These are phyloP conservation scores for Lenwebbia sp. DNA, from an alignment of 345 rosid genomes.

Conservation along the genomic window DNA sequence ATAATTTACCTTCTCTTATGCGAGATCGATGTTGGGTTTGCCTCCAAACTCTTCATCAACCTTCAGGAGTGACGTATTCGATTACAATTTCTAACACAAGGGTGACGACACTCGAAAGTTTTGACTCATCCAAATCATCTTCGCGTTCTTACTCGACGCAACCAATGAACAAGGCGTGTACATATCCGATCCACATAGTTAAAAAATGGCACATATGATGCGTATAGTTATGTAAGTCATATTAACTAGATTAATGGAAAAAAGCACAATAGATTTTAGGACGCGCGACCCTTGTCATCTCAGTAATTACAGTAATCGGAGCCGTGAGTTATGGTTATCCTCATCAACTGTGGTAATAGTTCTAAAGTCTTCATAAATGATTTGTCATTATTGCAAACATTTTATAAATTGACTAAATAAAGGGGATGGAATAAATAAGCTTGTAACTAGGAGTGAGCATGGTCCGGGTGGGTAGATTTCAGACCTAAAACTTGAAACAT, in stretches of 20 bases:
- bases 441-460: no score
- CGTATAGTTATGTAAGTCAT: background rate
- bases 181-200: background rate
- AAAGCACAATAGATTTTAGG: background rate
- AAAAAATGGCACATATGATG: background rate
- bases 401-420: background rate
- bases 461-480: no score
- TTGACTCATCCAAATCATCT: background rate
- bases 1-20: background rate
- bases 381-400: background rate
- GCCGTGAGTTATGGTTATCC: background rate
- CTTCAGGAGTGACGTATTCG: rapidly evolving
- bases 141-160: background rate
- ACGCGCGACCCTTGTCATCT: background rate
- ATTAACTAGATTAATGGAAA: background rate
- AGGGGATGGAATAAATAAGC: background rate
- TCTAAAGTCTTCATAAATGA: background rate
- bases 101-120: rapidly evolving
- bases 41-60: background rate
- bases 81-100: background rate
- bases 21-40: background rate
- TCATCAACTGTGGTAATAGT: background rate
- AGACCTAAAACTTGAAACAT: no score
- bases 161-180: background rate
- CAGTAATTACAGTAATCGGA: background rate